Base-by-base conservation (phyloP, 2,329 filamentous ascomycete genomes). In the Aspergillus phoenicis region DNA sequence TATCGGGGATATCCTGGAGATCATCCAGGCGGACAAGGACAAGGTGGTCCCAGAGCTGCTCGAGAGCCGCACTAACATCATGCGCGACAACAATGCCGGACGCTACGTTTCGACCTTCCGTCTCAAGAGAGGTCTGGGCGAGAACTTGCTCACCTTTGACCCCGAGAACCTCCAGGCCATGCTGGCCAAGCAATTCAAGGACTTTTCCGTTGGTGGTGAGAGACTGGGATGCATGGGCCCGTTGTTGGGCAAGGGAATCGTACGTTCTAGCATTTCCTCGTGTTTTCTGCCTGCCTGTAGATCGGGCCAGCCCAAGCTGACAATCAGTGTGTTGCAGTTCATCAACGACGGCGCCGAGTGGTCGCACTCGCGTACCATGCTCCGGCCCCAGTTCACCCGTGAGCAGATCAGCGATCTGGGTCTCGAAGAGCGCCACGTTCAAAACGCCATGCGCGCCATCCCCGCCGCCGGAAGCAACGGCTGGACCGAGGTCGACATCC, bases 341-440 rank as follows among this genome's bases (percentile, higher is more conserved):
- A 89, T 88, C 2, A 93, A 90, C 1, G 93, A 97, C 73, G 89
- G 90, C 10, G 81, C 87, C 26, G 78, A 83, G 55, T 96, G 93
- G 93, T 89, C 93, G 66, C 83, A 84, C 59, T 92, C 89, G 55
- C 85, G 93, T n/a, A 87, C 91, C 65, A 81, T 97, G 61, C 87
- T 97, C 63, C 84, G 93, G 2, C 93, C 93, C 0, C 91, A 96
- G 71, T 97, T 97, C 75, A 87, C 92, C 70, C 90, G 89, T 68
- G 90, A 96, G 70, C 89, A 93, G 17, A 86, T 97, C 38, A 90
- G 89, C 64, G 91, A 97, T 74, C 79, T 97, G 62, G 83, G 91
- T 55, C 87, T 89, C 61, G 93, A 96, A 72, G 93, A 97, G 77
- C 80, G 82, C 22, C 91, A 97, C 72, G 84, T 93, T 24, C 83